Conservation (phyloP, 2,329 filamentous ascomycete species). For the Aspergillus felis region DNA sequence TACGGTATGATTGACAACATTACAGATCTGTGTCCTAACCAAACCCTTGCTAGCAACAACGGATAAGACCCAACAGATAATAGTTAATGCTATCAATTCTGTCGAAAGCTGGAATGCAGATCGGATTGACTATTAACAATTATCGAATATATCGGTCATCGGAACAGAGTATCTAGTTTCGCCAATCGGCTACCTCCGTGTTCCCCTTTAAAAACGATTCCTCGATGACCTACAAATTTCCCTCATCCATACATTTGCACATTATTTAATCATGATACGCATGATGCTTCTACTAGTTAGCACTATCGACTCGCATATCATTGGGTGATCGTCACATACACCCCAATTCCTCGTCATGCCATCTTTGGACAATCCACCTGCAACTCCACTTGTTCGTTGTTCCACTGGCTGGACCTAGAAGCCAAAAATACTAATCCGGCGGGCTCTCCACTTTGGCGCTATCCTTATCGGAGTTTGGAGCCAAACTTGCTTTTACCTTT, state of each 20-base stretch:
- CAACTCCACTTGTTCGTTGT: constrained; percentile 3
- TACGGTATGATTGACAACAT: not conserved
- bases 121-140: not conserved
- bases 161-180: not conserved
- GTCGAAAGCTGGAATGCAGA: not conserved
- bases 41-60: not conserved
- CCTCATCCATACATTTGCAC: not conserved
- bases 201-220: not conserved
- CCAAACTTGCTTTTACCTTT: constrained; percentile 20
- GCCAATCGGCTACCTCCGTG: not conserved
- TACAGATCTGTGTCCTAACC: not conserved
- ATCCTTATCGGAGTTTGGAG: constrained; percentile 7
- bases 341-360: constrained; percentile 13
- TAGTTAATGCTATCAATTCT: not conserved
- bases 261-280: not conserved
- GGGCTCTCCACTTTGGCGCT: constrained; percentile 3
- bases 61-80: not conserved
- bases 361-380: constrained; percentile 11
- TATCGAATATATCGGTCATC: not conserved
- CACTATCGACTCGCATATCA: not conserved
- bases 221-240: not conserved
- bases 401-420: constrained; percentile 13
- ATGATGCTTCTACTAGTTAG: not conserved
- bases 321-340: not conserved
- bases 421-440: constrained; percentile 6